These are phyloP conservation scores for Myriosclerotinia curreyana DNA, from an alignment of 2,329 filamentous ascomycete genomes.

Conservation along the genomic window DNA sequence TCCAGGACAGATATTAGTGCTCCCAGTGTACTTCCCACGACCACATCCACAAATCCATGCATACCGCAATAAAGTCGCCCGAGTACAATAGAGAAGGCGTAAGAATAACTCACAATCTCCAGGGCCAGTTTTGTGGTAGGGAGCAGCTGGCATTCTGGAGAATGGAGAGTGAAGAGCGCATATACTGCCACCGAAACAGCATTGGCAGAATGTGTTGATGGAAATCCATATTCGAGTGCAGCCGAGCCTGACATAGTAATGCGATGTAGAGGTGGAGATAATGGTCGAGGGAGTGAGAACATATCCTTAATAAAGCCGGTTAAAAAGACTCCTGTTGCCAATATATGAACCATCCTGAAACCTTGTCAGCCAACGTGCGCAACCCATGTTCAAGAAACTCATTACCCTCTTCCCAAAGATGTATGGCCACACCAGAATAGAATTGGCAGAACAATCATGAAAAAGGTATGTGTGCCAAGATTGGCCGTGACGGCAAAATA, in stretches of 20 bases:
- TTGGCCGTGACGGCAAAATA: slow-evolving; percentile 98
- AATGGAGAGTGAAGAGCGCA: slow-evolving; percentile 66
- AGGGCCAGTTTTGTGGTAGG: slow-evolving; percentile 58
- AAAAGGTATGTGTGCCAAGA: slow-evolving; percentile 96
- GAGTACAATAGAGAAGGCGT: slow-evolving; percentile 83
- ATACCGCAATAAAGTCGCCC: slow-evolving; percentile 96
- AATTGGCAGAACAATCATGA: slow-evolving; percentile 92
- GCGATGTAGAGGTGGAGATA: slow-evolving; percentile 86
- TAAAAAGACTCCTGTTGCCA: slow-evolving; percentile 77
- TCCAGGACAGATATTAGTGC: slow-evolving; percentile 59
- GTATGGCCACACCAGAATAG: slow-evolving; percentile 95
- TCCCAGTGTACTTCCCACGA: slow-evolving; percentile 76
- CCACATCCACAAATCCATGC: slow-evolving; percentile 93
- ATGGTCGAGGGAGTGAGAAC: slow-evolving; percentile 83
- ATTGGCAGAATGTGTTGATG: slow-evolving; percentile 95
- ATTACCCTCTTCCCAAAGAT: slow-evolving; percentile 80
- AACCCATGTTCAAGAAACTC: slow-evolving; percentile 30
- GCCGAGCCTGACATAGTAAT: slow-evolving; percentile 98
- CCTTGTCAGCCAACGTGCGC: slow-evolving; percentile 27
- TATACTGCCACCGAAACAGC: slow-evolving; percentile 92
- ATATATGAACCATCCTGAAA: slow-evolving; percentile 65
- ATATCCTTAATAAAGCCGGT: slow-evolving; percentile 95
- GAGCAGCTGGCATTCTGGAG: slow-evolving; percentile 60
- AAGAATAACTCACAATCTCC: slow-evolving; percentile 73
- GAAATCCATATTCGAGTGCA: slow-evolving; percentile 94